Base-by-base conservation (phyloP, 177 flowering plant genomes). In the Vitis hybrid region DNA sequence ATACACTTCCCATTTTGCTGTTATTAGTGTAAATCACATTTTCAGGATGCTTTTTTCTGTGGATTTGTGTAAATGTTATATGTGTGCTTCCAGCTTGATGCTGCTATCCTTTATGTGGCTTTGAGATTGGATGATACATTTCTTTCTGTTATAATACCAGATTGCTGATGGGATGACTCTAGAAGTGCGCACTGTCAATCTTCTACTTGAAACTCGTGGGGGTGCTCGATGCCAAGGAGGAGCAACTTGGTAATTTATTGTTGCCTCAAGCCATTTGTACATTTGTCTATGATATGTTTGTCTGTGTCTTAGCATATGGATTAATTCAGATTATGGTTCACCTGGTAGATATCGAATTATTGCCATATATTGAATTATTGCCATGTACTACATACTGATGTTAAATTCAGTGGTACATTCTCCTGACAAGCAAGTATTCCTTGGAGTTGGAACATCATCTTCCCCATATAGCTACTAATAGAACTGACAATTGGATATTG, bases 161-260 rank as follows among this genome's bases (percentile, higher is more conserved):
- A 93, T 95, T 83, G 99, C 99, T 74, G 99, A 93, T 85, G 99
- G 99, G 70, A 95, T 95, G 99, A 93, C 94, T 69, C 11, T 95
- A 73, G 86, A 90, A 82, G 90, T 95, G 63, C 78, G 79, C 12
- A 90, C 88, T 58, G 97, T 93, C 74, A 95, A 95, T 81, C 93
- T 95, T 71, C 72, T 93, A 66, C 85, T 95, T 78, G 98, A 93
- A 88, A 93, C 98, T 70, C 89, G 85, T 74, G 94, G 96, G 50
- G 90, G 93, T 68, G 82, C 86, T 73, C 82, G 72, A 56, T 59
- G 76, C 2, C 74, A 86, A 78, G 98, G 89, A 74, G 96, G 98
- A 71, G 93, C 99, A 58, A 82, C 90, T 55, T 95, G 99, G 99
- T 94, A 84, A 75, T 60, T 27, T 70, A 21, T 49, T 71, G 2